phyloP scores from a whole-genome alignment of 176 grass and related monocot species.

The Ensete glaucum region DNA sequence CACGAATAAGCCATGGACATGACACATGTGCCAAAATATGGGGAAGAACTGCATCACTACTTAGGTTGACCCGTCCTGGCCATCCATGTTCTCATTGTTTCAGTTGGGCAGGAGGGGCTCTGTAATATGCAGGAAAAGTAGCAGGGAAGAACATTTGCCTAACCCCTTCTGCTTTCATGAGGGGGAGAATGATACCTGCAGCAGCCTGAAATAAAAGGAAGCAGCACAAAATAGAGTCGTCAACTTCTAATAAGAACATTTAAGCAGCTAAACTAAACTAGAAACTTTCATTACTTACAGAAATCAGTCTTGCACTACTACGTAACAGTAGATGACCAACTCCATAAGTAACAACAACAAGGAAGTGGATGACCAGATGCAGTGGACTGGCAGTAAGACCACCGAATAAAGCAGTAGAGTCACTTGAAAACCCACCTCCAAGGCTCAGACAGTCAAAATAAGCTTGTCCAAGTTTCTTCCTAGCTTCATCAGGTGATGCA shows the following conservation, averaged over 20 bases:
- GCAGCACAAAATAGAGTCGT: not conserved
- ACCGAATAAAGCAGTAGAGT: slow-evolving; percentile 66
- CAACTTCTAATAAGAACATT: not conserved
- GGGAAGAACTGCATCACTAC: no score
- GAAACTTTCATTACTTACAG: slow-evolving; percentile 39
- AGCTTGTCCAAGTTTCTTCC: slow-evolving; percentile 80
- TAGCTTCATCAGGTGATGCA: slow-evolving; percentile 69
- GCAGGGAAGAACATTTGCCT: slow-evolving; percentile 98
- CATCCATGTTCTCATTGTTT: not conserved
- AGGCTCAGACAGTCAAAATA: slow-evolving; percentile 91
- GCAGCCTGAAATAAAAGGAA: slow-evolving; percentile 38
- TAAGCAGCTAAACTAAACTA: not conserved
- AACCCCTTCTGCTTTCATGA: slow-evolving; percentile 89
- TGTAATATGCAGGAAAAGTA: slow-evolving; percentile 68
- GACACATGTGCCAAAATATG: no score
- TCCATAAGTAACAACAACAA: slow-evolving; percentile 80
- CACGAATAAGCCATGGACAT: no score
- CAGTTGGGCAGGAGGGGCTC: slow-evolving; percentile 27
- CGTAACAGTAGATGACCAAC: slow-evolving; percentile 76
- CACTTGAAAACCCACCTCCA: slow-evolving; percentile 67
- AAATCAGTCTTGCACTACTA: slow-evolving; percentile 65
- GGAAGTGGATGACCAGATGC: slow-evolving; percentile 78
- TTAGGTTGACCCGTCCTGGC: not conserved
- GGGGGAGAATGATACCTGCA: slow-evolving; percentile 79
- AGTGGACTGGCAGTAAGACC: slow-evolving; percentile 78